Evolutionary conservation across 441 rosid species (phyloP).

Genomic region (Euphorbia celastroides): DNA sequence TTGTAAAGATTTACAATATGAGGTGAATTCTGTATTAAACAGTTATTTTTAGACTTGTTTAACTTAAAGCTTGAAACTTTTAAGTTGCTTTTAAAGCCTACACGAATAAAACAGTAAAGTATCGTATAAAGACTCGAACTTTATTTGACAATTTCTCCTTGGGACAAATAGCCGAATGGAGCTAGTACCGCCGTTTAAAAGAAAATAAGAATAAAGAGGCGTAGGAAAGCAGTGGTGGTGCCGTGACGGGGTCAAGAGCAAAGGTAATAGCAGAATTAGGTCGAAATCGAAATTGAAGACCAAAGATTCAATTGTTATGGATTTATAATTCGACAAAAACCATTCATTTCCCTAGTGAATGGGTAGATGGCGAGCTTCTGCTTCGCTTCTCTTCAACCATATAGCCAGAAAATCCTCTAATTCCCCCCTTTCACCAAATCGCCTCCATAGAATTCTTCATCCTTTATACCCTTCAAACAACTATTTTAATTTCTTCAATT

Average conservation of each 20-base stretch:
- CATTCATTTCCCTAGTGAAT: conserved; percentile 32
- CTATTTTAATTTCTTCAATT: conserved; percentile 13
- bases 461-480: conserved; percentile 11
- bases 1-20: too few species aligned
- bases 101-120: too few species aligned
- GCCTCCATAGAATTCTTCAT: conserved; percentile 7
- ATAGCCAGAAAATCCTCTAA: conserved; percentile 20
- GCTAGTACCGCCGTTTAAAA: too few species aligned
- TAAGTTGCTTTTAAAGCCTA: too few species aligned
- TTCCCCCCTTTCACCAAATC: conserved; percentile 11
- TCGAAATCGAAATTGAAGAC: neutral
- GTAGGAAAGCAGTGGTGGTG: neutral
- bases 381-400: conserved; percentile 39
- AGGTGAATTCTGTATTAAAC: too few species aligned
- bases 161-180: too few species aligned
- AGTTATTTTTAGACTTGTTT: too few species aligned
- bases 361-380: conserved; percentile 74
- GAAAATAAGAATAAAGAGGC: neutral
- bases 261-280: neutral
- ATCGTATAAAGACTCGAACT: too few species aligned
- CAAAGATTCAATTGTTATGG: neutral
- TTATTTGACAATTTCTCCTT: too few species aligned
- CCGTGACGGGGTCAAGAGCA: neutral
- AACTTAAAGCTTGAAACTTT: too few species aligned
- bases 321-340: neutral